Evolutionary conservation across 345 rosid genomes (phyloP).

Genomic region (Balakata baccata): DNA sequence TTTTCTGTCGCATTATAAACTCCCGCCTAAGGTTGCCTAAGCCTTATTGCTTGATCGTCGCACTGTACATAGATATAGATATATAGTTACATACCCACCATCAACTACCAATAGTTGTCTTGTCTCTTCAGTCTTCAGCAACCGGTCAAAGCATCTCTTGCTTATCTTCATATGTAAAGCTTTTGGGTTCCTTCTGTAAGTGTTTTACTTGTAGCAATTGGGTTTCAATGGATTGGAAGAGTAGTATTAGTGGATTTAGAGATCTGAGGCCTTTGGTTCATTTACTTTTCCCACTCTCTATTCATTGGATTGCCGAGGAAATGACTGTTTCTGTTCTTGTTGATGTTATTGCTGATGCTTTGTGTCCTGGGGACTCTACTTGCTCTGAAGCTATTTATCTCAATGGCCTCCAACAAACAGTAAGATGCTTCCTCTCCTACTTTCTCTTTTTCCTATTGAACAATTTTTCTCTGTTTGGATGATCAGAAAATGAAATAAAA

Average conservation of each 20-base stretch:
- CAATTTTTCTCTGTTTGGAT: slow-evolving; percentile 1
- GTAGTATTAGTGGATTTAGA: slow-evolving; percentile 18
- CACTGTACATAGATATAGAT: too few relatives aligned
- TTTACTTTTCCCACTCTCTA: slow-evolving; percentile 43
- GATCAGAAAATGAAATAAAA: slow-evolving; percentile 1
- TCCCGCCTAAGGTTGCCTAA: too few relatives aligned
- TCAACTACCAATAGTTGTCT: too few relatives aligned
- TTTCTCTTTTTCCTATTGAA: not conserved
- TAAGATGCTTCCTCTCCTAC: not conserved
- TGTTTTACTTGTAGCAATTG: not conserved
- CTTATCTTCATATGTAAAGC: too few relatives aligned
- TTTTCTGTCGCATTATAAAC: too few relatives aligned
- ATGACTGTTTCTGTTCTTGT: slow-evolving; percentile 65
- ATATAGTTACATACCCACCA: too few relatives aligned
- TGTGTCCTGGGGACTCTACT: slow-evolving; percentile 47
- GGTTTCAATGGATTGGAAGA: slow-evolving; percentile 18
- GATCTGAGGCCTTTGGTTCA: slow-evolving; percentile 45
- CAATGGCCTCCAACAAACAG: slow-evolving; percentile 56
- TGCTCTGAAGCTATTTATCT: slow-evolving; percentile 52
- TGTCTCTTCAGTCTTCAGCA: too few relatives aligned
- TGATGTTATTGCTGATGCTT: slow-evolving; percentile 46
- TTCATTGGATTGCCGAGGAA: slow-evolving; percentile 55
- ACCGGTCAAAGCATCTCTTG: too few relatives aligned
- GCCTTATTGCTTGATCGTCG: too few relatives aligned
- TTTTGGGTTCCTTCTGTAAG: not conserved